These are phyloP conservation scores for Silene vulgaris DNA, from an alignment of 179 eudicot genomes.

Conservation along the genomic window DNA sequence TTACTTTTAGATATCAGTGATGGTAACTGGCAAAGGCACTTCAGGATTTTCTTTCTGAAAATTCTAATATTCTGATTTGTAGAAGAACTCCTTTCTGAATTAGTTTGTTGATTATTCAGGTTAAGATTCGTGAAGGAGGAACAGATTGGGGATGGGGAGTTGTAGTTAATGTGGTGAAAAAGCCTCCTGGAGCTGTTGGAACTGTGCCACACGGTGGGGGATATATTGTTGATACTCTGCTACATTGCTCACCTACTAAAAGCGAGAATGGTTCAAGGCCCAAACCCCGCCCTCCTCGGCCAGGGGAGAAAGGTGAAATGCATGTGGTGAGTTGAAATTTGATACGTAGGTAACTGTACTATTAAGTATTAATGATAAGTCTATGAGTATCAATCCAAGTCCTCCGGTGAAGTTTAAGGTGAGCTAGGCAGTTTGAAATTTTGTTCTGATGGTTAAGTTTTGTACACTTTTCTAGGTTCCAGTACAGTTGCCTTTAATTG, in stretches of 20 bases:
- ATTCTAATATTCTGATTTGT: background rate
- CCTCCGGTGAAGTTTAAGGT: background rate
- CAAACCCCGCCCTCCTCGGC: constrained; percentile 84
- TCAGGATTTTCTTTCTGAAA: background rate
- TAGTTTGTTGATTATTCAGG: constrained; percentile 39
- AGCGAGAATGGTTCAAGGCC: constrained; percentile 89
- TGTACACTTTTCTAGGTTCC: constrained; percentile 55
- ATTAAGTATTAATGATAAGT: background rate
- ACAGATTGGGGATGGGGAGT: constrained; percentile 99
- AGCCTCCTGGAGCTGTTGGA: constrained; percentile 51
- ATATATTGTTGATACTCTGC: constrained; percentile 86
- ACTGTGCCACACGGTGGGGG: constrained; percentile 56
- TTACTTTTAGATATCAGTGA: background rate
- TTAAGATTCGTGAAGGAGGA: constrained; percentile 80
- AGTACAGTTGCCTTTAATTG: constrained; percentile 77
- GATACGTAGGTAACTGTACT: background rate
- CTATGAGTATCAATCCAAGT: background rate
- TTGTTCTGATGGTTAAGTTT: background rate
- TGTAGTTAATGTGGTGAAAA: constrained; percentile 90
- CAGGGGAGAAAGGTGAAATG: constrained; percentile 98
- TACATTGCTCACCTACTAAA: constrained; percentile 84
- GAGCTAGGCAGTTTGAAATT: background rate
- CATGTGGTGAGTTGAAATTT: constrained; percentile 72
- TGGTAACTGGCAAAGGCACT: background rate
- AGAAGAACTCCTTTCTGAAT: background rate